Evolutionary conservation across 2,329 filamentous ascomycete species (phyloP).

Genomic region (Diaporthe destruens): DNA sequence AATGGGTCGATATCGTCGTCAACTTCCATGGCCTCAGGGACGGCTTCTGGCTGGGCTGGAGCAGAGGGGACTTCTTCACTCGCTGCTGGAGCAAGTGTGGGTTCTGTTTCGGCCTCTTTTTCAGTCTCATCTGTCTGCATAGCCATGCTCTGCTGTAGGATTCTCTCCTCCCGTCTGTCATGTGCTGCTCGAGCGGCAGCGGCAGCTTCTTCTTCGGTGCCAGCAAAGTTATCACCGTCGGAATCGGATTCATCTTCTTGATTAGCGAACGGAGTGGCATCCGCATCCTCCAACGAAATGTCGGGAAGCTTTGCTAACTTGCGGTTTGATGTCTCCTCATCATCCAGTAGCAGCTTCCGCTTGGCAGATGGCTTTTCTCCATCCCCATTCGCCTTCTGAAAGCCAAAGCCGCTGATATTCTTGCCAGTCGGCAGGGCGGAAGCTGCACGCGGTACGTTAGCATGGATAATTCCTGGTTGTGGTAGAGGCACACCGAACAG

Average conservation of each 20-base stretch:
- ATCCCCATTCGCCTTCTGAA: conserved; percentile 76
- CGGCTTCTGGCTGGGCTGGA: conserved; percentile 26
- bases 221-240: conserved; percentile 81
- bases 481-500: neutral
- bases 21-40: conserved; percentile 66
- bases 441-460: conserved; percentile 48
- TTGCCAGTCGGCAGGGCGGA: conserved; percentile 71
- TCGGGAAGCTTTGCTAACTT: conserved; percentile 93
- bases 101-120: conserved; percentile 45
- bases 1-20: conserved; percentile 87
- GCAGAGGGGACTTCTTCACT: conserved; percentile 45
- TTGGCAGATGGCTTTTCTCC: conserved; percentile 76
- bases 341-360: conserved; percentile 85
- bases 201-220: conserved; percentile 87
- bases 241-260: conserved; percentile 73
- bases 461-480: neutral
- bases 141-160: conserved; percentile 62
- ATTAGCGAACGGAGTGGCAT: conserved; percentile 71
- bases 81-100: conserved; percentile 39
- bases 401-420: conserved; percentile 84
- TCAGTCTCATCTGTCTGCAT: conserved; percentile 58
- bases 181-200: conserved; percentile 88
- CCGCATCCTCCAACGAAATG: conserved; percentile 74
- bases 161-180: conserved; percentile 82
- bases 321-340: conserved; percentile 87